Base-by-base conservation (phyloP, 805 yeast genomes). In the Pichia exigua region DNA sequence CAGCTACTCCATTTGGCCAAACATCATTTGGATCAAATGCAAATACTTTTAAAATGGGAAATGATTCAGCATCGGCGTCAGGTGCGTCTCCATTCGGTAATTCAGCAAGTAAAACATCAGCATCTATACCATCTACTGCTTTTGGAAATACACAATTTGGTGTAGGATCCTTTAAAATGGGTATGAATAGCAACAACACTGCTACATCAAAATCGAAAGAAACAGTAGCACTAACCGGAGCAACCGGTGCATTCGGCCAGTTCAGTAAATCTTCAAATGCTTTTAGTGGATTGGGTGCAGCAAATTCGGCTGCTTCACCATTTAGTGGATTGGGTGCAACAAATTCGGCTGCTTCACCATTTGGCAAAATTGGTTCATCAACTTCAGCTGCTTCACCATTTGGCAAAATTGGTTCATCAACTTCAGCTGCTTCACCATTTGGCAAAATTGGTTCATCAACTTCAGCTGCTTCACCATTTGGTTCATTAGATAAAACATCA, bases 21-120 rank as follows among this genome's bases (percentile, higher is more conserved):
- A 48, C 65, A 7, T 48, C 60, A 8, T 64, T 61, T 54, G 65
- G 65, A 3, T 40, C 40, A 35, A 21, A 44, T 18, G 30, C 40
- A 30, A 21, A 44, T 18, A n/a, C 26, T 12, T 42, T 41, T 28
- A 38, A 40, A n/a, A 41, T 41, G 50, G 45, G 50, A 10, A 22
- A 41, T 40, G 35, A 45, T n/a, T 10, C 49, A 20, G 27, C 43
- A 43, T 9, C 44, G 15, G 35, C 54, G 11, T 28, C 44, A 20
- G 40, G 56, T 12, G 9, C 41, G 20, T 42, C 54, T 10, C 47
- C 59, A 5, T 49, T 52, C 45, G 59, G 50, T 35, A 39, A 18
- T 15, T 47, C 49, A 7, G 12, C 18, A n/a, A 17, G 15, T 11
- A 10, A 42, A 10, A 12, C 26, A 32, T 20, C 18, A 10, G 6